A percentile compares a stretch with the other conserved stretches of the same genome.
Conservation (phyloP, 1,284 basidiomycete species). For the Cystobasidiaceae sp. region DNA sequence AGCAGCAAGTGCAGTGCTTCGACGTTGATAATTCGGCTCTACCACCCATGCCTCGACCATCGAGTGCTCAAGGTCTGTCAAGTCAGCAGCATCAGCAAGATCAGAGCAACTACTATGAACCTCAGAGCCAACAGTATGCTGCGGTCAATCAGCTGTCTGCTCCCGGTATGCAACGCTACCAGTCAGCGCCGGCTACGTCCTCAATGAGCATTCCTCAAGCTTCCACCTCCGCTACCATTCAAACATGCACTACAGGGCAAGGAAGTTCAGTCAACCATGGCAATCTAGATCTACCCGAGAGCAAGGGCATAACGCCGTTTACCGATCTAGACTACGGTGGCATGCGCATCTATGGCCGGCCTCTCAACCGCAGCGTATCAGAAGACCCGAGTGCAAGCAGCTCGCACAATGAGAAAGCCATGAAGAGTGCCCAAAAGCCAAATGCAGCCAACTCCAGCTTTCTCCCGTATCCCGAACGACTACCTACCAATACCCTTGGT, state of each 20-base stretch:
- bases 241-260: background rate
- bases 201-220: background rate
- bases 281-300: background rate
- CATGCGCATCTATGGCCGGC: constrained; percentile 26
- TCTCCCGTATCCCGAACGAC: constrained; percentile 38
- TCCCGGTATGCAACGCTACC: constrained; percentile 8
- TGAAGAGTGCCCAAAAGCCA: background rate
- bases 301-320: background rate
- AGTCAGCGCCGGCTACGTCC: constrained; percentile 2
- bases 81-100: background rate
- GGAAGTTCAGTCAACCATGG: background rate
- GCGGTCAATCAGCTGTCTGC: background rate
- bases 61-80: background rate
- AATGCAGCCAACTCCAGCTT: constrained; percentile 11
- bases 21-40: background rate
- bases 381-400: background rate
- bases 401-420: background rate
- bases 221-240: background rate
- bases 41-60: background rate
- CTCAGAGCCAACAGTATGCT: too few relatives aligned
- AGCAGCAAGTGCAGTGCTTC: background rate
- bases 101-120: background rate
- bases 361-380: constrained; percentile 4
- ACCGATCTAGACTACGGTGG: constrained; percentile 13
- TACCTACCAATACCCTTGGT: constrained; percentile 35